phyloP scores from a whole-genome alignment of 352 stramenopile species.

The Phytophthora citrophthora region DNA sequence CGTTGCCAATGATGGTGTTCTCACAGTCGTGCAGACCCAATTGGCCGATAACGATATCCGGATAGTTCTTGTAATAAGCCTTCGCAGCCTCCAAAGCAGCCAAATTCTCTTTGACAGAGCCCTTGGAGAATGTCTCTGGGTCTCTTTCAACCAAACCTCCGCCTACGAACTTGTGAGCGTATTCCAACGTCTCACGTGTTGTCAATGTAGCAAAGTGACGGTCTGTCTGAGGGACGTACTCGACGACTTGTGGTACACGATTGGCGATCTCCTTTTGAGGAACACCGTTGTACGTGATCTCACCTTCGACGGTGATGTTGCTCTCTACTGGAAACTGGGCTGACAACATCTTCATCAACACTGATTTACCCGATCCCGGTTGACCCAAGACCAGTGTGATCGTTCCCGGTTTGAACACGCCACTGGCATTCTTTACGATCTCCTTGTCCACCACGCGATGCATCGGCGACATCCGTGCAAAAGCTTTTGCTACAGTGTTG shows the following conservation, averaged over 20 bases:
- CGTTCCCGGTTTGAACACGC: conserved; percentile 19
- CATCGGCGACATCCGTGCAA: conserved; percentile 21
- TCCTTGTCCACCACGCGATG: conserved; percentile 24
- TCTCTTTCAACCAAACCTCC: conserved; percentile 27
- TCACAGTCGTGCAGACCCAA: conserved; percentile 52
- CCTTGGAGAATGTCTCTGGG: conserved; percentile 36
- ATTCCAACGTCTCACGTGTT: conserved; percentile 30
- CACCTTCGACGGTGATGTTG: conserved; percentile 27
- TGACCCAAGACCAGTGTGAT: conserved; percentile 15
- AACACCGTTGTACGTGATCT: conserved; percentile 18
- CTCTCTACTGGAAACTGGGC: conserved; percentile 23
- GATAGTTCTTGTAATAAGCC: conserved; percentile 33
- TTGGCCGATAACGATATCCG: conserved; percentile 28
- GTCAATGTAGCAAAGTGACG: conserved; percentile 38
- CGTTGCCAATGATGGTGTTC: conserved; percentile 66
- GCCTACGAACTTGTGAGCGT: conserved; percentile 19
- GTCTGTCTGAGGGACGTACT: conserved; percentile 35
- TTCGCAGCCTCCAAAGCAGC: conserved; percentile 22
- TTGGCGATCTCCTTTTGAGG: conserved; percentile 15
- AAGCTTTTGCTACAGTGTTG: conserved; percentile 32
- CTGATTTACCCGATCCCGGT: conserved; percentile 6
- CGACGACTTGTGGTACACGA: conserved; percentile 27
- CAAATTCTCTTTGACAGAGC: conserved; percentile 20
- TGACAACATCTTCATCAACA: conserved; percentile 34
- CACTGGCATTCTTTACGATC: conserved; percentile 35